Evolutionary conservation across 1,139 yeast genomes (phyloP).

Genomic region (Hyphopichia burtonii): DNA sequence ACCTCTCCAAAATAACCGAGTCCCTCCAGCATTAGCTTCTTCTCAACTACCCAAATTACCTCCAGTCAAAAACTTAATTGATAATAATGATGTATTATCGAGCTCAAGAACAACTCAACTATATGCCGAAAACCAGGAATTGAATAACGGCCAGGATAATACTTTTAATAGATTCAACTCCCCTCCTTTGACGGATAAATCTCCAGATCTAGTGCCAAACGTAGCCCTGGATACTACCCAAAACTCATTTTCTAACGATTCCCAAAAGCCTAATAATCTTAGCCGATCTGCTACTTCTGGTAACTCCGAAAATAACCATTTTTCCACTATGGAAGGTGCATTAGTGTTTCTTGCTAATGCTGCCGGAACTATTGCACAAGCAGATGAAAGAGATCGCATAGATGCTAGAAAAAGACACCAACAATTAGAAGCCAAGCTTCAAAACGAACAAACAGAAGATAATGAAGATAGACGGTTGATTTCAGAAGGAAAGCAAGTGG

Average conservation of each 20-base stretch:
- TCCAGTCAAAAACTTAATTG: not conserved
- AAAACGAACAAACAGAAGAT: not conserved
- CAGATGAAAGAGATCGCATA: slow-evolving; percentile 64
- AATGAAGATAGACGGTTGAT: not conserved
- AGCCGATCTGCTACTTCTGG: not conserved
- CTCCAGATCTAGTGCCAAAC: too few relatives aligned
- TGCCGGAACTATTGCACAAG: slow-evolving; percentile 69
- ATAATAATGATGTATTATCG: not conserved
- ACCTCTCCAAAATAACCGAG: not conserved
- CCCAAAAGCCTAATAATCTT: not conserved
- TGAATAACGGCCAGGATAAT: not conserved
- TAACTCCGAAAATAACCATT: slow-evolving; percentile 14
- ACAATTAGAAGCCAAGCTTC: slow-evolving; percentile 34
- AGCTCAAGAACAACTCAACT: not conserved
- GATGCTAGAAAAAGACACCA: slow-evolving; percentile 61
- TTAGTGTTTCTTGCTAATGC: slow-evolving; percentile 71
- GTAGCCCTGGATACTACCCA: too few relatives aligned
- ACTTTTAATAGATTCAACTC: not conserved
- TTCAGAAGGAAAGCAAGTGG: not conserved
- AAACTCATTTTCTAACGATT: too few relatives aligned
- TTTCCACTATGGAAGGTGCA: slow-evolving; percentile 63
- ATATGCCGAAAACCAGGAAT: not conserved
- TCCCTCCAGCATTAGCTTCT: not conserved
- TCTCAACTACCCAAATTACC: not conserved
- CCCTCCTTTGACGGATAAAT: not conserved